phyloP scores from a whole-genome alignment of 768 basidiomycete genomes.

The Russula dissimulans region DNA sequence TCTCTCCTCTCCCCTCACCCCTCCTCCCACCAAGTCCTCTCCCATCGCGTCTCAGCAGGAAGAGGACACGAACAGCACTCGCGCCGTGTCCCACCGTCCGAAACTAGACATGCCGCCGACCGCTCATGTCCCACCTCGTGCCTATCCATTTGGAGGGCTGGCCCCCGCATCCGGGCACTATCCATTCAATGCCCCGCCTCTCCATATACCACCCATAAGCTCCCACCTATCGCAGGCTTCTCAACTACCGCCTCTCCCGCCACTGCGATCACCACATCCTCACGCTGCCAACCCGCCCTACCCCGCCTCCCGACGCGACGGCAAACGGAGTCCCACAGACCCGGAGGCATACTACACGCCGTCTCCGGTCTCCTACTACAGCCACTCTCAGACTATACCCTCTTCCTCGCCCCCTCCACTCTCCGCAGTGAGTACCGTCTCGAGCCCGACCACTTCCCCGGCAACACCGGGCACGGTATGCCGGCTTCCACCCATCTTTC shows the following conservation, averaged over 20 bases:
- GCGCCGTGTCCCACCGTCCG: slow-evolving; percentile 6
- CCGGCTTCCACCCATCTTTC: slow-evolving; percentile 74
- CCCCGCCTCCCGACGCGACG: slow-evolving; percentile 17
- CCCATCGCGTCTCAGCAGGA: slow-evolving; percentile 5
- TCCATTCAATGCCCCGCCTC: slow-evolving; percentile 25
- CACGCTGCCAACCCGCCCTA: slow-evolving; percentile 17
- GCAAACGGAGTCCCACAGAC: slow-evolving; percentile 25
- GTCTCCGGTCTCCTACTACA: slow-evolving; percentile 46
- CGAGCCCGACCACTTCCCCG: slow-evolving; percentile 15
- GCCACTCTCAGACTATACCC: slow-evolving; percentile 26
- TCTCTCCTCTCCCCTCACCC: slow-evolving; percentile 8
- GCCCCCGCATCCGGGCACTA: slow-evolving; percentile 29
- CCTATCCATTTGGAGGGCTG: slow-evolving; percentile 17
- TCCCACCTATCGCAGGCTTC: slow-evolving; percentile 2
- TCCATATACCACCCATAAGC: slow-evolving; percentile 15
- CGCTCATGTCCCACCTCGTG: slow-evolving; percentile 13
- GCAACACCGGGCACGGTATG: slow-evolving; percentile 27
- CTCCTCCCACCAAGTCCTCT: background rate
- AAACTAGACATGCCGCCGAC: slow-evolving; percentile 16
- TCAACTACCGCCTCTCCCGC: slow-evolving; percentile 8
- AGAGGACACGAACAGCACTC: slow-evolving; percentile 7
- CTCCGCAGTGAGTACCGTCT: slow-evolving; percentile 15
- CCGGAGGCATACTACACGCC: slow-evolving; percentile 32
- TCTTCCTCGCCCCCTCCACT: slow-evolving; percentile 17
- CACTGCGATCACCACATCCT: slow-evolving; percentile 13